phyloP scores from a whole-genome alignment of 1,139 yeast species.

The Geotrichum armillariae region DNA sequence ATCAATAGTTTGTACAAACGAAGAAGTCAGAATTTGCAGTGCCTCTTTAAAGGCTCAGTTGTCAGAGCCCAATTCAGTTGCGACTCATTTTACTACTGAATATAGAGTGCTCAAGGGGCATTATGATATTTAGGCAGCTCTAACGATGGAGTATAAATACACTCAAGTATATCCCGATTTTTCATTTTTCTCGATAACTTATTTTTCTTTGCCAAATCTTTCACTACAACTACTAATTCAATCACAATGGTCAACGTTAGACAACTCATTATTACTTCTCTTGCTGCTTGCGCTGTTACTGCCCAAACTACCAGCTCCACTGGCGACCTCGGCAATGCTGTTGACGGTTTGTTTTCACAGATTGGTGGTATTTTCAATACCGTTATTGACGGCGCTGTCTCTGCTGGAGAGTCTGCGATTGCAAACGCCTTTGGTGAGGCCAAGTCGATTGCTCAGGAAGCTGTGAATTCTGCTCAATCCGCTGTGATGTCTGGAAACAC shows the following conservation, averaged over 20 bases:
- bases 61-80: too few species aligned
- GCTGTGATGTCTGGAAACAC: constrained; percentile 1
- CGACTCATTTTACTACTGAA: too few species aligned
- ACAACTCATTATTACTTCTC: constrained; percentile 3
- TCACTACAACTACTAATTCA: not conserved
- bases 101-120: too few species aligned
- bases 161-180: too few species aligned
- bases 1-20: too few species aligned
- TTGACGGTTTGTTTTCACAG: constrained; percentile 9
- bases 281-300: not conserved
- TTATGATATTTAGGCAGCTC: too few species aligned
- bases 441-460: constrained; percentile 9
- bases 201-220: too few species aligned
- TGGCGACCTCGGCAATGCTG: not conserved
- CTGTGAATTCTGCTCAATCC: constrained; percentile 8
- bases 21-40: too few species aligned
- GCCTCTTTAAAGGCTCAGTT: too few species aligned
- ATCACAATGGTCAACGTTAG: constrained; percentile 12
- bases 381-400: constrained; percentile 5
- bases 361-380: constrained; percentile 8
- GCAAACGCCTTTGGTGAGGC: constrained; percentile 5
- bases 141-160: too few species aligned
- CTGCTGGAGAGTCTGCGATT: constrained; percentile 8
- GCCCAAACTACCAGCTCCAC: constrained; percentile 5
- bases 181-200: too few species aligned